A percentile compares a stretch with the other conserved stretches of the same genome.
These are phyloP conservation scores for Pseudonitzschia pungens DNA, from an alignment of 108 stramenopile genomes.

Conservation along the genomic window DNA sequence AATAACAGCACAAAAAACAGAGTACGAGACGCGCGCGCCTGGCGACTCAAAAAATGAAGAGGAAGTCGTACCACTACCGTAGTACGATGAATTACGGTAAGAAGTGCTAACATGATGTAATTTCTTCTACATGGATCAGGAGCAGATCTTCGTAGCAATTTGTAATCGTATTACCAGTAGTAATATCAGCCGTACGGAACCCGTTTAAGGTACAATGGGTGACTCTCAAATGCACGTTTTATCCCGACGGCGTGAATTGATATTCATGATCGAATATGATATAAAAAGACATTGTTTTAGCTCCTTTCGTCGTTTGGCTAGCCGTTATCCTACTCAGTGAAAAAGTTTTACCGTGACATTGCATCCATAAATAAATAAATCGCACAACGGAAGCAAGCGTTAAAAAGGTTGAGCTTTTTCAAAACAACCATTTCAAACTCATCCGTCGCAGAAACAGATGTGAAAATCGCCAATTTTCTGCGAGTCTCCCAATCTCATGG, in stretches of 20 bases:
- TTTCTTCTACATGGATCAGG: no score
- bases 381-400: constrained; percentile 27
- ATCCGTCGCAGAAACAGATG: constrained; percentile 14
- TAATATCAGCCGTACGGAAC: neutral
- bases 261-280: constrained; percentile 5
- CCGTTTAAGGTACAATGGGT: neutral
- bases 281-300: neutral
- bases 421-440: constrained; percentile 35
- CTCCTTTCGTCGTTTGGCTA: neutral
- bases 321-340: neutral
- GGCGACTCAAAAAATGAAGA: neutral
- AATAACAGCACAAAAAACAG: neutral
- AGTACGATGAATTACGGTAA: no score
- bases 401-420: constrained; percentile 19
- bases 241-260: neutral
- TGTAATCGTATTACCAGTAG: no score
- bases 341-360: neutral
- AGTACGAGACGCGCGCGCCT: constrained; percentile 1
- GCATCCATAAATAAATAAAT: constrained; percentile 35
- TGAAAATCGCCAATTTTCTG: constrained; percentile 36
- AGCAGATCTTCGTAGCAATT: no score
- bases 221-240: neutral
- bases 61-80: no score
- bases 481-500: constrained; percentile 17
- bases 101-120: no score